Base-by-base conservation (phyloP, 371 early-diverging fungal species). In the Amoeboaphelidium protococcarum region DNA sequence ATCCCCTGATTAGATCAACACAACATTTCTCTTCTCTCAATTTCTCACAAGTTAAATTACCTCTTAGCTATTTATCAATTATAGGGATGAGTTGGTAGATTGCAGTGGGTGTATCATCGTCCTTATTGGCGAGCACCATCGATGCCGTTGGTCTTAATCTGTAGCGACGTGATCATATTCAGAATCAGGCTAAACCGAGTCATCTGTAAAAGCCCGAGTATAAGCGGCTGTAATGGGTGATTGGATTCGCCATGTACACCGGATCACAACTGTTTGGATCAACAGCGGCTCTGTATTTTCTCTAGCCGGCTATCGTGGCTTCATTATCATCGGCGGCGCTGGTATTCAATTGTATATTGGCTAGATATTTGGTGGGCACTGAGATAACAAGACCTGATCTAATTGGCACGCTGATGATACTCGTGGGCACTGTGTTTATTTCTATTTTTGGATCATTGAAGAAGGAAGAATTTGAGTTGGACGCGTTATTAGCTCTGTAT, bases 261-360 rank as follows among this genome's bases (percentile, higher is more conserved):
- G 60, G 58, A 2, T 68, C 69, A 59, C 76, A 74, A 43, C 50
- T 72, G 20, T 64, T 74, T 25, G 76, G 76, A 42, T 72, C 69
- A 24, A 71, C 74, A n/a, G 64, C 72, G 43, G 76, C 76, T 13
- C 47, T 74, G 16, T 70, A 76, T 53, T 73, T 67, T 52, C 61
- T 76, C 31, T 73, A 73, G 53, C 70, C 74, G n/a, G 73, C 73
- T 60, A 73, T 74, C 73, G 74, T 74, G 24, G 77, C 77, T 40
- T 73, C 77, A 24, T 54, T 76, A 37, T 73, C 73, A n/a, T 68
- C 73, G 41, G 66, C 71, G 21, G 71, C 77, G 6, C 58, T 76
- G 24, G 72, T 76, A 47, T 74, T 72, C 55, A 76, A 76, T 54
- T 74, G 73, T 54, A 49, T 76, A 16, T 72, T 76, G 58, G 77